These are phyloP conservation scores for Balakata baccata DNA, from an alignment of 345 rosid genomes.

Conservation along the genomic window DNA sequence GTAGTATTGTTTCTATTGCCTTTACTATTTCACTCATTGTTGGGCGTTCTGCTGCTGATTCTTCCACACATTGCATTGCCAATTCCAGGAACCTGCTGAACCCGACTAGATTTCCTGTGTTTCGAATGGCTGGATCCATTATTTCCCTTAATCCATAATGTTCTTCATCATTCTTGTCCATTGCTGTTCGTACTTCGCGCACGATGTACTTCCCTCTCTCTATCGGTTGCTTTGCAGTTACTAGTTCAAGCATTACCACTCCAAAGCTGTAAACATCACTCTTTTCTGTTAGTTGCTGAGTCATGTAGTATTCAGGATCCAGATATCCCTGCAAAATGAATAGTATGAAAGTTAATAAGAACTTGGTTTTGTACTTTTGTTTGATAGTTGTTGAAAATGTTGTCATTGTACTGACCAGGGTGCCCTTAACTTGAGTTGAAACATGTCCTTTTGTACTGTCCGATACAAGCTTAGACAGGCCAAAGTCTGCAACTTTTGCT, in stretches of 20 bases:
- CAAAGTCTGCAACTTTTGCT: conserved; percentile 94
- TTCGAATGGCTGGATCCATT: conserved; percentile 60
- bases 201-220: conserved; percentile 89
- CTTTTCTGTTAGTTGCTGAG: conserved; percentile 88
- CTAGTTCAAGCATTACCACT: conserved; percentile 81
- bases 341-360: background rate
- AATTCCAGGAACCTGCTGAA: conserved; percentile 62
- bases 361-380: background rate
- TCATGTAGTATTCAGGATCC: conserved; percentile 97
- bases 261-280: conserved; percentile 96
- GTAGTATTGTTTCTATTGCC: conserved; percentile 64
- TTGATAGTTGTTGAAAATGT: background rate
- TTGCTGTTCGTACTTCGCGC: conserved; percentile 54
- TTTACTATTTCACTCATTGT: conserved; percentile 83
- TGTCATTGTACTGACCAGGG: conserved; percentile 51
- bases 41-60: conserved; percentile 77
- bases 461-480: conserved; percentile 84
- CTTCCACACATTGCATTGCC: conserved; percentile 83
- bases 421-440: conserved; percentile 98
- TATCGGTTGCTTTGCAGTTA: conserved; percentile 79
- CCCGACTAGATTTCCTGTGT: conserved; percentile 42
- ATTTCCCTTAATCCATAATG: conserved; percentile 61
- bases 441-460: conserved; percentile 94
- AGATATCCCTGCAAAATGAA: conserved; percentile 66
- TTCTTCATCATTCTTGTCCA: conserved; percentile 57